Evolutionary conservation across 1,139 yeast genomes (phyloP), one percentile per base, ranked within the genome.

Genomic region (Diutina pseudorugosa): DNA sequence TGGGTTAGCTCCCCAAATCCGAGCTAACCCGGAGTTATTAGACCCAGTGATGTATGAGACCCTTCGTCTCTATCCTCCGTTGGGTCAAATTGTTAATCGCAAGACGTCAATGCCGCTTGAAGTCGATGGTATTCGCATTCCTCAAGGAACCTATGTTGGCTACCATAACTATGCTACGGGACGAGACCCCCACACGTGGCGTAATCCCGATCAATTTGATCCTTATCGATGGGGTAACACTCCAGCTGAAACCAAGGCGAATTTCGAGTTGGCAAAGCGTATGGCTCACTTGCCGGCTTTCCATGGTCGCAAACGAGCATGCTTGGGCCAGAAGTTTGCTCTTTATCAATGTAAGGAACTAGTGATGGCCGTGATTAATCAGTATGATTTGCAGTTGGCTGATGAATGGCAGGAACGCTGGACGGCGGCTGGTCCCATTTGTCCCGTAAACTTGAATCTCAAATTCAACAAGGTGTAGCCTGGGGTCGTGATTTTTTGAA

Each of bases 271-370:
- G 5, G 71, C 79, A 7, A 81, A 81, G 60, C 67, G 77, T 51
- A 63, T 61, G 20, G 71, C 77, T 11, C 67, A 66, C 9, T 61
- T 81, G 43, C 75, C 82, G 5, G 76, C 83, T 0, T 81, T 81
- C 58, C 85, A 81, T 60, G 86, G 86, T 6, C 73, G 84, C 12
- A 76, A 69, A 56, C 65, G 86, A 51, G 84, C 85, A 0, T 81
- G 86, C 61, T 62, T 81, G 40, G 86, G 86, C 4, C 85, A 81
- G 57, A 76, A 76, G 56, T 72, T 77, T 61, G 85, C 85, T 1
- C 64, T 81, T 11, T 19, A 16, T 8, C 19, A 45, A 12, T 45
- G 49, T 11, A n/a, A n/a, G 3, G 23, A 27, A 16, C 18, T 45
- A 5, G 20, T 47, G 9, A 7, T 7, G n/a, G 23, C 9, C 6